phyloP scores from a whole-genome alignment of 345 rosid species.

The Laguncularia racemosa region DNA sequence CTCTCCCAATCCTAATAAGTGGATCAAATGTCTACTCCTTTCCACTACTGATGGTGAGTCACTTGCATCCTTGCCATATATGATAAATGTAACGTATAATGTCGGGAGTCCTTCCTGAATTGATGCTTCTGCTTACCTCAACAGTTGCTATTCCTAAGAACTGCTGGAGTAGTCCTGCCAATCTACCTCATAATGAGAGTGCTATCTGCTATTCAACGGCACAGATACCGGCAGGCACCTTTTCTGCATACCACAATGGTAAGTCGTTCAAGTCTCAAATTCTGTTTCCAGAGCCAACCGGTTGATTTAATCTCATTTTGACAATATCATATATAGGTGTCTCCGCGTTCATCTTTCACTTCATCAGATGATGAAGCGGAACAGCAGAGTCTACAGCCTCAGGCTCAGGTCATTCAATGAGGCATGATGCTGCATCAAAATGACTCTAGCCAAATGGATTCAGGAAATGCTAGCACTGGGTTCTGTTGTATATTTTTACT shows the following conservation, averaged over 20 bases:
- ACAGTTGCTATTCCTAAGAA: slow-evolving; percentile 55
- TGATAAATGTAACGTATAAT: background rate
- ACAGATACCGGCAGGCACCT: slow-evolving; percentile 32
- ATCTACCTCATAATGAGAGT: slow-evolving; percentile 51
- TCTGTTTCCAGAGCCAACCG: no score
- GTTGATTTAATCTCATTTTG: background rate
- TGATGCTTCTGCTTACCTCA: slow-evolving; percentile 2
- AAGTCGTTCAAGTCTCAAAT: no score
- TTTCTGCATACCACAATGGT: background rate
- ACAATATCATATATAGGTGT: slow-evolving; percentile 13
- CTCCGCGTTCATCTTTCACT: slow-evolving; percentile 19
- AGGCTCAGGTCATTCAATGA: slow-evolving; percentile 2
- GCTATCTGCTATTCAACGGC: slow-evolving; percentile 39
- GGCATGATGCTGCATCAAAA: no score
- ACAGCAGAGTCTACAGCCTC: slow-evolving; percentile 27
- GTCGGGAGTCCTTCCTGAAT: background rate
- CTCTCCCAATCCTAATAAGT: slow-evolving; percentile 56
- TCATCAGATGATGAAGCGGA: slow-evolving; percentile 50
- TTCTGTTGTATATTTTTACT: no score
- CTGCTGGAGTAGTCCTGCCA: slow-evolving; percentile 62
- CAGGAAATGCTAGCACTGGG: no score
- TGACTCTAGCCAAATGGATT: no score
- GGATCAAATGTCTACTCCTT: slow-evolving; percentile 37
- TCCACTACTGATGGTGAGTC: slow-evolving; percentile 46
- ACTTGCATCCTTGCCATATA: background rate